phyloP scores from a whole-genome alignment of 1,139 yeast genomes.

The Yamadazyma blattariae region DNA sequence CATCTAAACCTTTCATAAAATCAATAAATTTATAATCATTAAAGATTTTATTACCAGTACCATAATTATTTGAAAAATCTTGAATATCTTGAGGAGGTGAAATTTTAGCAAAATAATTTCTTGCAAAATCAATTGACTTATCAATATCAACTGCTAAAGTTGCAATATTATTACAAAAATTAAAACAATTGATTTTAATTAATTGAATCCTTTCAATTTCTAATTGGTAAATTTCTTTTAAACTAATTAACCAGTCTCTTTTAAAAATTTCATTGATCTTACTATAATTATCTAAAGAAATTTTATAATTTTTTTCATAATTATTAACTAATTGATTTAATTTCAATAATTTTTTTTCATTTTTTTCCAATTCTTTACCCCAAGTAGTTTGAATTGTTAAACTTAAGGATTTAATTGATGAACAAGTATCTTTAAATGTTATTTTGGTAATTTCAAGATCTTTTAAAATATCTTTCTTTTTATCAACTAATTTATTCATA shows the following conservation, averaged over 20 bases:
- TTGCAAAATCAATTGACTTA: constrained; percentile 67
- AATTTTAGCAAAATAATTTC: constrained; percentile 67
- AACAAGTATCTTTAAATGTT: constrained; percentile 58
- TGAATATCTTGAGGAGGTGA: constrained; percentile 61
- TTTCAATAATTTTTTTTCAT: constrained; percentile 59
- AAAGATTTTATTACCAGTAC: constrained; percentile 65
- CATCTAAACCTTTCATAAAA: constrained; percentile 37
- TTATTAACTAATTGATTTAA: constrained; percentile 47
- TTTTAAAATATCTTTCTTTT: constrained; percentile 24
- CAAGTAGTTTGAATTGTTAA: constrained; percentile 72
- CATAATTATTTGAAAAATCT: constrained; percentile 51
- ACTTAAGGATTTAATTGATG: constrained; percentile 53
- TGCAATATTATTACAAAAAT: constrained; percentile 74
- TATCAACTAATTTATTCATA: constrained; percentile 32
- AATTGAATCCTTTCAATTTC: constrained; percentile 80
- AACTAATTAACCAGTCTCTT: constrained; percentile 72
- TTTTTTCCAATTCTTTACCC: constrained; percentile 73
- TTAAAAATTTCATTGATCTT: constrained; percentile 73
- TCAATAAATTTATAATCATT: constrained; percentile 51
- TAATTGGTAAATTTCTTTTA: constrained; percentile 67
- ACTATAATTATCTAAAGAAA: constrained; percentile 55
- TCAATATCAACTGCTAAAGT: constrained; percentile 79
- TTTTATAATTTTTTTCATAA: constrained; percentile 57
- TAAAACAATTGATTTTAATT: constrained; percentile 77
- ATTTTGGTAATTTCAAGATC: constrained; percentile 46